Base-by-base conservation (phyloP, 495 filamentous ascomycete genomes). In the Penicillium simplicissimum region DNA sequence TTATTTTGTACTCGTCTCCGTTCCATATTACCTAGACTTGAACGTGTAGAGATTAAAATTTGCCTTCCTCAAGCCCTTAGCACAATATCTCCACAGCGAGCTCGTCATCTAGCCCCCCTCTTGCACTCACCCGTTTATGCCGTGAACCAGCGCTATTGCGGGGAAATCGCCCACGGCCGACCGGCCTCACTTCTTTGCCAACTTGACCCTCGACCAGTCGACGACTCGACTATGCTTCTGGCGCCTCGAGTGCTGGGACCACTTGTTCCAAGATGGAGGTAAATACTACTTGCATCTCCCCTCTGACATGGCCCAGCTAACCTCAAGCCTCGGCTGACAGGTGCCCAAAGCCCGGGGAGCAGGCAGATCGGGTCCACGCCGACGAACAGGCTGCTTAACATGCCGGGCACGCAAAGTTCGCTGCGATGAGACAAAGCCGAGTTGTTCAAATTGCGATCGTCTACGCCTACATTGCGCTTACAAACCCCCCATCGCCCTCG, bases 351-450 rank as follows among this genome's bases (percentile, higher is more conserved):
- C 76, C 58, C 74, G 68, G 52, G 76, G 76, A 58, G 57, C 69
- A 45, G 76, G 76, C 48, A 70, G 76, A 40, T 78, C 76, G 43
- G 76, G 76, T 43, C 76, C 76, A 33, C 76, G 76, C 59, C 73
- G 77, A 42, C 71, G 76, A 34, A 81, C 74, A 14, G 79, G 79
- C 31, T 81, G 79, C 57, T 51, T 80, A 53, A 80, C 79, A 43
- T 81, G 79, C 58, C 70, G 78, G 52, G 70, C 71, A 43, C 75
- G 79, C 51, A 81, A 81, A 60, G 76, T 81, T 17, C 76, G 76
- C 56, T 81, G 79, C 66, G 76, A 76, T 56, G 76, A 79, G 54
- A 42, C 64, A 10, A 79, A 77, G 54, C 75, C 76, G 4, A 67
- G 62, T 51, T 79, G 76, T 53, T 67, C 73, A 19, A 76, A 78